Evolutionary conservation across 768 basidiomycete species (phyloP).

Genomic region (Tulasnella sp.): DNA sequence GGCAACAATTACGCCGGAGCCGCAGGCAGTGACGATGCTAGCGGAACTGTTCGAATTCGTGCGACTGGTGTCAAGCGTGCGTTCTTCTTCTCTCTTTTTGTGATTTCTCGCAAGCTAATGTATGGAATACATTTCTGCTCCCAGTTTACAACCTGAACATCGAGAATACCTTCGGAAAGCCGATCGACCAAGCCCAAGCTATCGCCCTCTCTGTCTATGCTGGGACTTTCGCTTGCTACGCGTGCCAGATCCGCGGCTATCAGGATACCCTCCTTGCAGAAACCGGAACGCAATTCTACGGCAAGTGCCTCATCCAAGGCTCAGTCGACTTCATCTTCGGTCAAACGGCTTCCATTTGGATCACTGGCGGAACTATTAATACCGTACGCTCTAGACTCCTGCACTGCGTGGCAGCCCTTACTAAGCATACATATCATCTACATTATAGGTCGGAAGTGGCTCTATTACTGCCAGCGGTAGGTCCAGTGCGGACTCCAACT

Average conservation of each 20-base stretch:
- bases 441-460: background rate
- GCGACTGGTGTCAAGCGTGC: conserved; percentile 20
- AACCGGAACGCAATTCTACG: background rate
- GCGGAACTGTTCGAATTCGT: conserved; percentile 22
- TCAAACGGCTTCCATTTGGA: conserved; percentile 9
- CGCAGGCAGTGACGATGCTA: conserved; percentile 22
- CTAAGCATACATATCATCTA: background rate
- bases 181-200: conserved; percentile 5
- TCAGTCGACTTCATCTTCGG: conserved; percentile 23
- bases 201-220: conserved; percentile 10
- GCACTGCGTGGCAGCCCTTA: background rate
- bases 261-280: conserved; percentile 19
- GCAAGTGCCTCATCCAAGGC: conserved; percentile 20
- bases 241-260: conserved; percentile 13
- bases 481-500: background rate
- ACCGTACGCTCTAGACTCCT: background rate
- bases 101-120: background rate
- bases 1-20: conserved; percentile 20
- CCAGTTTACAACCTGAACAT: conserved; percentile 20
- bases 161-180: conserved; percentile 12
- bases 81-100: background rate
- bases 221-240: conserved; percentile 13
- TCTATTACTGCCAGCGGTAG: conserved; percentile 7
- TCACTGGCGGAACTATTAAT: background rate
- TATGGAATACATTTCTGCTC: background rate